phyloP scores from a whole-genome alignment of 495 filamentous ascomycete genomes.

The Aspergillus kassunensis region DNA sequence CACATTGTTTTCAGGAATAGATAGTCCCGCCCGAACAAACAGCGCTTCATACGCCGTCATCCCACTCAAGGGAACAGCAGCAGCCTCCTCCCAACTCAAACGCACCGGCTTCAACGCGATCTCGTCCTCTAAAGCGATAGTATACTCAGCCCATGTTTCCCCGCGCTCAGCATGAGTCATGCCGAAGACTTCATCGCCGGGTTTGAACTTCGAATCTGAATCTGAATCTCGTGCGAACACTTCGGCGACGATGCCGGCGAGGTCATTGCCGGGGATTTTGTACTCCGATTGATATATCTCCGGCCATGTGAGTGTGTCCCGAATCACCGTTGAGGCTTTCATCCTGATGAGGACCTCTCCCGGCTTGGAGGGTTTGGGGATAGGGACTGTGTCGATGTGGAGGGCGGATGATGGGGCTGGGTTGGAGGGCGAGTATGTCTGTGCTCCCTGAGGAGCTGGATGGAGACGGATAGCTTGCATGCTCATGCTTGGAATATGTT shows the following conservation, averaged over 20 bases:
- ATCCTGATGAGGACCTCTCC: constrained; percentile 27
- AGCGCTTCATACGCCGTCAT: constrained; percentile 34
- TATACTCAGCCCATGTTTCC: constrained; percentile 31
- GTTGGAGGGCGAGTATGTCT: constrained; percentile 28
- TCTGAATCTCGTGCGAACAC: not conserved
- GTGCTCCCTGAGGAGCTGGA: constrained; percentile 16
- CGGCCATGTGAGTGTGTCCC: constrained; percentile 33
- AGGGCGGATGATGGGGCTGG: constrained; percentile 31
- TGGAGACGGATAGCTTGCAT: constrained; percentile 40
- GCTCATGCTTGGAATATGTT: no score
- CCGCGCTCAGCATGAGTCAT: constrained; percentile 24
- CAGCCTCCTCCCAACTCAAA: constrained; percentile 21
- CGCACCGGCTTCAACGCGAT: constrained; percentile 24
- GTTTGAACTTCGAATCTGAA: constrained; percentile 14
- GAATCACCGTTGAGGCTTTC: constrained; percentile 29
- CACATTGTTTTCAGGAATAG: constrained; percentile 1
- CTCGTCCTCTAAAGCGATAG: constrained; percentile 21
- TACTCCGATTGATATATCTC: constrained; percentile 26
- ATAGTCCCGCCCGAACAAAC: constrained; percentile 25
- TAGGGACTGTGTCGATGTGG: constrained; percentile 27
- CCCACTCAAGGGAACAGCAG: constrained; percentile 32
- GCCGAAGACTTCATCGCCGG: constrained; percentile 34
- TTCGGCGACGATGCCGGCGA: constrained; percentile 38
- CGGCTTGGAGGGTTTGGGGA: constrained; percentile 18
- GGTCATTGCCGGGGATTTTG: constrained; percentile 40